Evolutionary conservation across 192 early-diverging fungal genomes (phyloP).

Genomic region (Paraglomus brasilianum): DNA sequence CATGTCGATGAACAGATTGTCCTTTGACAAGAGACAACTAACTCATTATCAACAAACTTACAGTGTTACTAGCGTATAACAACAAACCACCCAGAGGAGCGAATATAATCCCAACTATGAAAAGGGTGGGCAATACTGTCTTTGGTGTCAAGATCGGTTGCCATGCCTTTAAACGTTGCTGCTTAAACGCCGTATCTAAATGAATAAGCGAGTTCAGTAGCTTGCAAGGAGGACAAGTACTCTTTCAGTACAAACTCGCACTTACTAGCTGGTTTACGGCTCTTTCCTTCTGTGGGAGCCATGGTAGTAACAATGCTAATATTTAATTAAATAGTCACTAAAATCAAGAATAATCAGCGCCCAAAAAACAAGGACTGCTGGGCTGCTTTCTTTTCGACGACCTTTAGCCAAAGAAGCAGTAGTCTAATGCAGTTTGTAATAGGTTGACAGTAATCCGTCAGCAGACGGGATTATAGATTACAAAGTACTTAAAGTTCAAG

Average conservation of each 20-base stretch:
- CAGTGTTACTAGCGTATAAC: slow-evolving; percentile 81
- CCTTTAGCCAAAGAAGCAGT: no score
- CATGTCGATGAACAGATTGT: neutral
- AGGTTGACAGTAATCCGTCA: no score
- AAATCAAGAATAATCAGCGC: no score
- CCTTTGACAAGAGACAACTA: neutral
- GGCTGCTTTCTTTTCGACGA: no score
- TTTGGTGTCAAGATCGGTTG: slow-evolving; percentile 98
- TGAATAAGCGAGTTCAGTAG: neutral
- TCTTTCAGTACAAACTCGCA: neutral
- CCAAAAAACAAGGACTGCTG: no score
- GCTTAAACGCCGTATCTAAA: slow-evolving; percentile 97
- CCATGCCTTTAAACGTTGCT: slow-evolving; percentile 99
- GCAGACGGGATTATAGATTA: no score
- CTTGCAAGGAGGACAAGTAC: neutral
- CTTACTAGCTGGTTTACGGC: slow-evolving; percentile 61
- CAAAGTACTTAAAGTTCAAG: no score
- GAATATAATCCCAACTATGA: slow-evolving; percentile 91
- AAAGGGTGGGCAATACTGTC: slow-evolving; percentile 94
- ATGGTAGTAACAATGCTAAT: neutral
- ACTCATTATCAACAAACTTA: slow-evolving; percentile 38
- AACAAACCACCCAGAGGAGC: slow-evolving; percentile 92
- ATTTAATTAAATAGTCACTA: no score
- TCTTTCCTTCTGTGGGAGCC: slow-evolving; percentile 48
- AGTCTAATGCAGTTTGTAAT: no score